Base-by-base conservation (phyloP, 2,329 filamentous ascomycete species). In the Cladosporium oxysporum region DNA sequence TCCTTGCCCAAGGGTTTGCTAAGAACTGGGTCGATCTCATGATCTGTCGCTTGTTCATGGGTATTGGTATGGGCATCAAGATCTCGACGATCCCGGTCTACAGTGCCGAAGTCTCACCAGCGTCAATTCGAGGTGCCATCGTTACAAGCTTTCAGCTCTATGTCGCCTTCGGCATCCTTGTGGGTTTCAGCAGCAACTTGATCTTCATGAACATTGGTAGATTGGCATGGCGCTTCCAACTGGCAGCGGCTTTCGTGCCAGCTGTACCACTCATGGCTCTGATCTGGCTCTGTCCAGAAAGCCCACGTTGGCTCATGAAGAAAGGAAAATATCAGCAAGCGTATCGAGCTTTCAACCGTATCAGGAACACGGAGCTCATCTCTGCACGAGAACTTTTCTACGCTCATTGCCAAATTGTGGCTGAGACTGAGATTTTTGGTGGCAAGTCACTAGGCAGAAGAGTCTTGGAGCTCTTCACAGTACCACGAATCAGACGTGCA, bases 1-100 rank as follows among this genome's bases (percentile, higher is more conserved):
- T 64, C 23, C 61, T 64, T 12, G 61, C 50, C 5, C 89, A 80
- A 85, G 90, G 83, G 0, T 72, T 86, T n/a, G 81, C 82, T n/a
- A 84, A 88, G 67, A 84, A 84, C 88, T 68, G 88, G 92, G 74
- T 90, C 88, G 84, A 91, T 71, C 85, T 93, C 70, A 83, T 93
- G 64, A 81, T 86, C 52, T 88, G 86, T 62, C 87, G 91, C 44
- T 83, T 93, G 63, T 82, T 90, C 6, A 83, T 93, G 64, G 91
- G 91, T 12, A 84, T 93, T 47, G 73, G 73, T 1, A 66, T 74
- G 44, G 73, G 73, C 8, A 49, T 71, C 35, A 71, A 71, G 31
- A 67, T 88, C 86, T 65, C 57, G 21, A 81, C 79, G 5, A 77
- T 82, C 0, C 78, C 79, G 0, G 72, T 80, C 28, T 79, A 74